A percentile compares a stretch with the other conserved stretches of the same genome.
Evolutionary conservation across 2,329 filamentous ascomycete genomes (phyloP).

Genomic region (Neocucurbitaria cava): DNA sequence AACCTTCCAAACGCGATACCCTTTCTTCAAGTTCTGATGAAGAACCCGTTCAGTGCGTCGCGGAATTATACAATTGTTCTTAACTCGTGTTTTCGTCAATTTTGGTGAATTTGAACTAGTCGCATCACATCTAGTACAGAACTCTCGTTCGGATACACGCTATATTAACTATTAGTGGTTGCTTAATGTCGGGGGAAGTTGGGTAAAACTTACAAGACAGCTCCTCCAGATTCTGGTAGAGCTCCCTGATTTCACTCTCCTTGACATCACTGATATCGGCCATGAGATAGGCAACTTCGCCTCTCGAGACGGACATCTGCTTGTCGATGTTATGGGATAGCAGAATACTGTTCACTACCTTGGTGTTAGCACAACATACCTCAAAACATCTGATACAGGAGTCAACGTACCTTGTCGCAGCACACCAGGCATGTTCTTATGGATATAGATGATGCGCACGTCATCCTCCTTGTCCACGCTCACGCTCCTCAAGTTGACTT

Average conservation of each 20-base stretch:
- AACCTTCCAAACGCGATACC: conserved; percentile 1
- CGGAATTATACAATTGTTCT: neutral
- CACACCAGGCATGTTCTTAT: conserved; percentile 95
- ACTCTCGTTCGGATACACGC: conserved; percentile 57
- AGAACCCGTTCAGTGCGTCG: neutral
- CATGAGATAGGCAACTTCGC: conserved; percentile 96
- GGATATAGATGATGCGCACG: conserved; percentile 93
- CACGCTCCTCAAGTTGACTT: conserved; percentile 86
- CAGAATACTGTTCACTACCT: conserved; percentile 86
- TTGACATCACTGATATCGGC: conserved; percentile 92
- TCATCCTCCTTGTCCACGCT: conserved; percentile 89
- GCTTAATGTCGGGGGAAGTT: no score
- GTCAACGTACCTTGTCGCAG: conserved; percentile 72
- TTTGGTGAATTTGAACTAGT: no score
- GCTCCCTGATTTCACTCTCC: conserved; percentile 79
- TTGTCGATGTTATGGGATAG: conserved; percentile 98
- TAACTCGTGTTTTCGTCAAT: neutral
- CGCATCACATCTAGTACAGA: conserved; percentile 47
- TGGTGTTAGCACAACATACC: conserved; percentile 11
- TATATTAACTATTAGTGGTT: conserved; percentile 7
- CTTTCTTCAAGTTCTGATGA: neutral
- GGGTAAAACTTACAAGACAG: conserved; percentile 71
- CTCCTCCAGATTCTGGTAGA: conserved; percentile 82
- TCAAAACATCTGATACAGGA: neutral
- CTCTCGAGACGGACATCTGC: conserved; percentile 95